Conservation (phyloP, 106 monocot species). For the Xerophyta viscosa region DNA sequence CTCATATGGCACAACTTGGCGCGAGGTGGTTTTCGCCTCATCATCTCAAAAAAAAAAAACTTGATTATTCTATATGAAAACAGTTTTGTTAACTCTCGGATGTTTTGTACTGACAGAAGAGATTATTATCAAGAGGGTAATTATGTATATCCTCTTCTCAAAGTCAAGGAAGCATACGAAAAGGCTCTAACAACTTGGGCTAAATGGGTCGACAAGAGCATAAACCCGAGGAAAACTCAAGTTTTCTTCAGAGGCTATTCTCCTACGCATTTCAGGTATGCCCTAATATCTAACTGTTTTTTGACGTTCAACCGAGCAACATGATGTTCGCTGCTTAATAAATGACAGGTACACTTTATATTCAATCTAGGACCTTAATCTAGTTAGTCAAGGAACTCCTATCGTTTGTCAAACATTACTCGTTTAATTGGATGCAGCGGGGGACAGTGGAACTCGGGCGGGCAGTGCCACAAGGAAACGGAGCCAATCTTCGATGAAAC, state of each 20-base stretch:
- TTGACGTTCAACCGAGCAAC: too few species aligned
- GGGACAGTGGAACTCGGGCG: constrained; percentile 91
- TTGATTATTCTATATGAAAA: too few species aligned
- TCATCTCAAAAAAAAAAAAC: too few species aligned
- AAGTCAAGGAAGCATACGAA: constrained; percentile 68
- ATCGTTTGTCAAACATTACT: background rate
- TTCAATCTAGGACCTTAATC: too few species aligned
- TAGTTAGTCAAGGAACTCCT: too few species aligned
- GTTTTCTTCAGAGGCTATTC: constrained; percentile 89
- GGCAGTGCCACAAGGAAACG: constrained; percentile 75
- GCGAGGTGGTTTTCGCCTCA: too few species aligned
- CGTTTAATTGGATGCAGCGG: constrained; percentile 33
- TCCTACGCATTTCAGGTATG: constrained; percentile 83
- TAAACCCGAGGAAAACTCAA: constrained; percentile 61
- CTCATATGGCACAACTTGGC: too few species aligned
- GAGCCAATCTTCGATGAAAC: constrained; percentile 71
- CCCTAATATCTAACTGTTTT: too few species aligned
- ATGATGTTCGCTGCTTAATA: too few species aligned
- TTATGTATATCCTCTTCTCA: constrained; percentile 58
- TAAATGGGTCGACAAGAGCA: constrained; percentile 76
- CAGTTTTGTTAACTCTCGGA: too few species aligned
- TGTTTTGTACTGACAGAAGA: constrained; percentile 36
- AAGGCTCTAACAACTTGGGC: constrained; percentile 84
- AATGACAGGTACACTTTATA: too few species aligned
- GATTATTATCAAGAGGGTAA: constrained; percentile 93